Conservation (phyloP, 768 basidiomycete genomes). For the Boletus reticuloceps region DNA sequence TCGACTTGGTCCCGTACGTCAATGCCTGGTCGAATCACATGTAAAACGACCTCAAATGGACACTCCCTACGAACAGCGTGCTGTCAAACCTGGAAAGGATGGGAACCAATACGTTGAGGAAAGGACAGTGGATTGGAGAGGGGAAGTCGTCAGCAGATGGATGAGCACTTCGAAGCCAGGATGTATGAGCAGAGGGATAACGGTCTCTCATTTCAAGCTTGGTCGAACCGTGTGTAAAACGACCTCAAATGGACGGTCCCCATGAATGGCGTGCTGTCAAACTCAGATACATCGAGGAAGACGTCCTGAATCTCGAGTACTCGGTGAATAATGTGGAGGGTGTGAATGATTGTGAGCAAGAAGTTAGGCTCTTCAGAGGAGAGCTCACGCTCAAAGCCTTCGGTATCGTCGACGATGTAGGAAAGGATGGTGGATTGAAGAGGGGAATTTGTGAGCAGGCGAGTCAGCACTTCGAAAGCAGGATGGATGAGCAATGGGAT, state of each 20-base stretch:
- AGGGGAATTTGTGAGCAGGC: constrained; percentile 67
- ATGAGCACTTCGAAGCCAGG: too few relatives aligned
- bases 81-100: constrained; percentile 67
- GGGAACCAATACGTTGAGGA: constrained; percentile 58
- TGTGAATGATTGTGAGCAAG: too few relatives aligned
- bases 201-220: constrained; percentile 35
- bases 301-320: too few relatives aligned
- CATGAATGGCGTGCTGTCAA: constrained; percentile 52
- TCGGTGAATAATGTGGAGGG: too few relatives aligned
- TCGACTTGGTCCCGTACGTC: constrained; percentile 63
- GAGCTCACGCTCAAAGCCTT: too few relatives aligned
- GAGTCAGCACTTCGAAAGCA: constrained; percentile 82
- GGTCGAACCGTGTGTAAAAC: constrained; percentile 71
- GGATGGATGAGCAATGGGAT: constrained; percentile 69
- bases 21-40: constrained; percentile 75
- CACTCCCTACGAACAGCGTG: constrained; percentile 48
- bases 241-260: constrained; percentile 61
- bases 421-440: constrained; percentile 74
- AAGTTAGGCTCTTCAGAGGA: fast-evolving
- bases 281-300: constrained; percentile 47
- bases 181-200: too few relatives aligned
- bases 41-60: constrained; percentile 67
- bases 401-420: constrained; percentile 34
- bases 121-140: too few relatives aligned
- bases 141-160: too few relatives aligned